These are phyloP conservation scores for Parafenestella ontariensis DNA, from an alignment of 2,329 filamentous ascomycete genomes.

Conservation along the genomic window DNA sequence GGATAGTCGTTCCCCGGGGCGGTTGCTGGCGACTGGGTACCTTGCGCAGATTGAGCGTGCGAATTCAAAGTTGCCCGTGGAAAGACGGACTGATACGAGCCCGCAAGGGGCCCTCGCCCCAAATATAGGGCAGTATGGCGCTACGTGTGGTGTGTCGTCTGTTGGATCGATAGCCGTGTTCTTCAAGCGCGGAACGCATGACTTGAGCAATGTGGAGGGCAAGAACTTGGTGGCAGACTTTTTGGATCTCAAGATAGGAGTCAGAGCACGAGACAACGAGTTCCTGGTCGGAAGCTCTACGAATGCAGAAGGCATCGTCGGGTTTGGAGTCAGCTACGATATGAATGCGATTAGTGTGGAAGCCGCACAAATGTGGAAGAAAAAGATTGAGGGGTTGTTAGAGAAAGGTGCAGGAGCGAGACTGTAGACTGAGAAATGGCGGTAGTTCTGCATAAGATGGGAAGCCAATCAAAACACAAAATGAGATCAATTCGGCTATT, in stretches of 20 bases:
- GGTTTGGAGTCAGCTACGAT: slow-evolving; percentile 53
- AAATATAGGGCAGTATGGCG: slow-evolving; percentile 37
- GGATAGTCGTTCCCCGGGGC: slow-evolving; percentile 46
- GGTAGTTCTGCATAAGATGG: too few species aligned
- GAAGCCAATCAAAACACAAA: slow-evolving; percentile 12
- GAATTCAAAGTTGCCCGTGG: slow-evolving; percentile 41
- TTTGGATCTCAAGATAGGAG: slow-evolving; percentile 44
- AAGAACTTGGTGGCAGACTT: slow-evolving; percentile 52
- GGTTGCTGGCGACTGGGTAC: slow-evolving; percentile 55
- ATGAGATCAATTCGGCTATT: slow-evolving; percentile 31
- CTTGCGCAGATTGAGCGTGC: slow-evolving; percentile 50
- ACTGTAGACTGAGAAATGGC: slow-evolving; percentile 18
- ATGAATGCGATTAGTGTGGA: slow-evolving; percentile 45
- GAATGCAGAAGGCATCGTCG: slow-evolving; percentile 44
- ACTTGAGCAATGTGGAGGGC: slow-evolving; percentile 31
- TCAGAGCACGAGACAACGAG: slow-evolving; percentile 55
- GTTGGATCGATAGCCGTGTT: slow-evolving; percentile 48
- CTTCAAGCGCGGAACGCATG: slow-evolving; percentile 38
- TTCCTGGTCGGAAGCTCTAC: slow-evolving; percentile 55
- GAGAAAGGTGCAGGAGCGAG: slow-evolving; percentile 27
- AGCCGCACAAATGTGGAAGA: slow-evolving; percentile 39
- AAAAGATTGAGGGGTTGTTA: slow-evolving; percentile 40
- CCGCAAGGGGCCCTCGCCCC: slow-evolving; percentile 50
- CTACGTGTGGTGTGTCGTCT: slow-evolving; percentile 56
- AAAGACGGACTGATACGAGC: slow-evolving; percentile 32